Percentiles rank a stretch among this genome's conserved stretches.
Conservation (phyloP, 2,329 filamentous ascomycete species). For the Ophiostoma piceae region DNA sequence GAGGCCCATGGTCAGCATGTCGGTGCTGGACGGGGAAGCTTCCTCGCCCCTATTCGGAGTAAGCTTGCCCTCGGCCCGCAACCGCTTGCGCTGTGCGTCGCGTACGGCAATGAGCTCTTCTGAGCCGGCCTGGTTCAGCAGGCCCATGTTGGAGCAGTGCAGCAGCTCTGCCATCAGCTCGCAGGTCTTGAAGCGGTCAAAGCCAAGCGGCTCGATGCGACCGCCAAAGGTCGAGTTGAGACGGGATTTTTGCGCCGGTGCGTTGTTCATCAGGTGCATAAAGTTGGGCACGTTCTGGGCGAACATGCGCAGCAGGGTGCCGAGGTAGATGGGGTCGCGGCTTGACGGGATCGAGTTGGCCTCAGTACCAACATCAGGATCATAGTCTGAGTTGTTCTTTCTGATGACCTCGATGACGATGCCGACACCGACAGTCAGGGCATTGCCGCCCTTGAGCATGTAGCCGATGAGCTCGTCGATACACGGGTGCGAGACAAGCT, state of each 20-base stretch:
- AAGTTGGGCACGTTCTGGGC: conserved; percentile 89
- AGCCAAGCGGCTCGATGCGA: conserved; percentile 88
- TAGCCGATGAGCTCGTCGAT: conserved; percentile 79
- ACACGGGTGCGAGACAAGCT: conserved; percentile 82
- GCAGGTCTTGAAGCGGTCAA: conserved; percentile 97
- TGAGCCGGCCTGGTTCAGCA: conserved; percentile 85
- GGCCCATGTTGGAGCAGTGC: conserved; percentile 97
- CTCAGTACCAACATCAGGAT: conserved; percentile 81
- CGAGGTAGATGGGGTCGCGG: conserved; percentile 91
- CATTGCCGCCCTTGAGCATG: conserved; percentile 91
- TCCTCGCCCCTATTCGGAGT: conserved; percentile 42
- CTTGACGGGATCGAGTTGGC: conserved; percentile 73
- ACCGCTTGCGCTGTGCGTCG: conserved; percentile 72
- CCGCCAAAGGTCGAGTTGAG: conserved; percentile 84
- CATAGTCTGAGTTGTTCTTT: conserved; percentile 99
- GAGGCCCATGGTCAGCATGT: conserved; percentile 58
- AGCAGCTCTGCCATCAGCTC: conserved; percentile 96
- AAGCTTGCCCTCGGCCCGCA: conserved; percentile 73
- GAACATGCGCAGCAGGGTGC: conserved; percentile 81
- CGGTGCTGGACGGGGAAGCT: conserved; percentile 44
- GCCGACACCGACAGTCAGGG: conserved; percentile 90
- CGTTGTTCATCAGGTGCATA: conserved; percentile 80
- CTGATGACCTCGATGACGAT: conserved; percentile 98
- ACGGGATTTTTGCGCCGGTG: conserved; percentile 65
- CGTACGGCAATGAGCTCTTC: conserved; percentile 78